A percentile compares a stretch with the other conserved stretches of the same genome.
These are phyloP conservation scores for Heliocybe sulcata DNA, from an alignment of 1,284 basidiomycete genomes.

Conservation along the genomic window DNA sequence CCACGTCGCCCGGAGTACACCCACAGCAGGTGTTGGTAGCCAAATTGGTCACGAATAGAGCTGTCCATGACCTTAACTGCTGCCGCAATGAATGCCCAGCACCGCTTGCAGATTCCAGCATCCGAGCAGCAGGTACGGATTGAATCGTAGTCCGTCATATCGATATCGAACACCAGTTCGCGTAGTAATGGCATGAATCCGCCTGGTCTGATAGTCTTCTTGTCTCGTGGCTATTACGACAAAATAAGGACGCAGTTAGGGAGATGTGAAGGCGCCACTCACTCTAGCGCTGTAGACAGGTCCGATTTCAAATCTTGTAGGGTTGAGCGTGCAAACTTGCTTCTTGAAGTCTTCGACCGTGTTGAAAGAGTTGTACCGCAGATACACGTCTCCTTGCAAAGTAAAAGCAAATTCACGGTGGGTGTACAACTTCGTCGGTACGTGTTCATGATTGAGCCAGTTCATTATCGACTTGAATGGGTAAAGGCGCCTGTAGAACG, in stretches of 20 bases:
- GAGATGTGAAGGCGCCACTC: conserved; percentile 20
- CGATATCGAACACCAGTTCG: conserved; percentile 99
- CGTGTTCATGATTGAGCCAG: conserved; percentile 93
- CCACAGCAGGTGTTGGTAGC: conserved; percentile 83
- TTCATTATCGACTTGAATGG: conserved; percentile 91
- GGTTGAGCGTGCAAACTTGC: conserved; percentile 77
- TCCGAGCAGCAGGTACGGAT: conserved; percentile 94
- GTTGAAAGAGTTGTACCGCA: conserved; percentile 92
- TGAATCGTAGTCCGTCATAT: conserved; percentile 99
- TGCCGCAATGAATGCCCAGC: conserved; percentile 93
- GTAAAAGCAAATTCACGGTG: conserved; percentile 98
- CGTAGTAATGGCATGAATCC: conserved; percentile 77
- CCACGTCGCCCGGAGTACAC: conserved; percentile 98
- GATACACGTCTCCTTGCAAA: conserved; percentile 84
- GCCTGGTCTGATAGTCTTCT: conserved; percentile 75
- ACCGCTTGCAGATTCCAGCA: conserved; percentile 87
- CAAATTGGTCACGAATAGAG: conserved; percentile 81
- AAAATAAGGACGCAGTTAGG: neutral
- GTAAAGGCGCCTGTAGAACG: conserved; percentile 89
- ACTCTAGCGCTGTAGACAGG: conserved; percentile 89
- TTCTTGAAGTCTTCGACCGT: conserved; percentile 88
- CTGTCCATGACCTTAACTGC: conserved; percentile 88
- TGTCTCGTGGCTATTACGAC: conserved; percentile 74
- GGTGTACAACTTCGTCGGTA: conserved; percentile 71
- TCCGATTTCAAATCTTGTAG: conserved; percentile 94